A percentile compares a stretch with the other conserved stretches of the same genome.
phyloP scores from a whole-genome alignment of 2,329 filamentous ascomycete species.

The Colletotrichum sp. region DNA sequence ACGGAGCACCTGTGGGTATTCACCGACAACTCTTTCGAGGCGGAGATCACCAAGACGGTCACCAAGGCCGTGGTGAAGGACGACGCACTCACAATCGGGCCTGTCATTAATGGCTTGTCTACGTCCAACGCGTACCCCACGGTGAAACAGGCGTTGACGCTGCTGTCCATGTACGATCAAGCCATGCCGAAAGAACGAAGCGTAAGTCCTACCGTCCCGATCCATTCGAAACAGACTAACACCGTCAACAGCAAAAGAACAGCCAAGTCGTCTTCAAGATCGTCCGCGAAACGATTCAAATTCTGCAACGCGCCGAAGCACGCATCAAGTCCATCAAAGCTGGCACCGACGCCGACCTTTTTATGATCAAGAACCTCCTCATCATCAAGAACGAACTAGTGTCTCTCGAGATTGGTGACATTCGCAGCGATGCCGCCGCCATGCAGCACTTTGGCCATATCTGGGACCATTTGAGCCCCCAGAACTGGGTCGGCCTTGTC shows the following conservation, averaged over 20 bases:
- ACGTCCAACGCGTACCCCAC: conserved; percentile 64
- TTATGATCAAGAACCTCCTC: conserved; percentile 93
- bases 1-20: conserved; percentile 64
- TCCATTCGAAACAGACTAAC: background rate
- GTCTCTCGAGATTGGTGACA: conserved; percentile 87
- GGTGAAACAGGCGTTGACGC: conserved; percentile 62
- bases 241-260: conserved; percentile 46
- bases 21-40: conserved; percentile 58
- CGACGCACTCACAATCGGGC: conserved; percentile 55
- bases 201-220: conserved; percentile 42
- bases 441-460: conserved; percentile 70
- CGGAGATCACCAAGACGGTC: conserved; percentile 60
- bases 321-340: conserved; percentile 68
- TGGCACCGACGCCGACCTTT: conserved; percentile 79
- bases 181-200: conserved; percentile 69
- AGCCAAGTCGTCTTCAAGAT: conserved; percentile 69
- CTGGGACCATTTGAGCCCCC: conserved; percentile 66
- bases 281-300: conserved; percentile 87
- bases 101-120: conserved; percentile 51
- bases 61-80: conserved; percentile 51
- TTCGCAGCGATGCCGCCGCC: conserved; percentile 55
- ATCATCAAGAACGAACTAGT: conserved; percentile 96
- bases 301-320: conserved; percentile 77
- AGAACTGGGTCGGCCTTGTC: conserved; percentile 65
- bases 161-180: conserved; percentile 67